Evolutionary conservation across 202 grass and related monocot species (phyloP), one percentile per base, ranked within the genome.

Genomic region (Brachypodium distachyon): DNA sequence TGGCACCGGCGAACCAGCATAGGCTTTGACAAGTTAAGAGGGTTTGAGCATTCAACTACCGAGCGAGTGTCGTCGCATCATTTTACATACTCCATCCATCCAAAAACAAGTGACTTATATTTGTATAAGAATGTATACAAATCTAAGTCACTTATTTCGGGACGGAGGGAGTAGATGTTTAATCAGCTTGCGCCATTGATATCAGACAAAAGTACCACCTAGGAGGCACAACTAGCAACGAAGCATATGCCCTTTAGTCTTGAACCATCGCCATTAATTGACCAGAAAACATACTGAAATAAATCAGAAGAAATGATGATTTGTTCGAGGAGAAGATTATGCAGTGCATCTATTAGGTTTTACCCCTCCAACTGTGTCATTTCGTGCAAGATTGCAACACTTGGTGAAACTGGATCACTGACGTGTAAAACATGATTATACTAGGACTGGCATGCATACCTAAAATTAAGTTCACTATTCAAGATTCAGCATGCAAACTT

Each of bases 401-500:
- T 55, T 73, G 49, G 48, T 58, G 49, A 57, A 73, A 62, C 32
- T 31, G 48, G 31, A 48, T 5, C 18, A 32, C 22, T 59, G 16
- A 17, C 41, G 11, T 19, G 16, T 40, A 25, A 58, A 58, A 32
- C 18, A 66, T 38, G 16, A 41, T 25, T 77, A 50, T 26, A 74
- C 34, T 39, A 26, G 12, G 38, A 36, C 6, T 7, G 31, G 41
- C 25, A 1, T 69, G 43, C 26, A 21, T 52, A 55, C 77, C 58
- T 46, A 43, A 42, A 28, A n/a, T n/a, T n/a, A n/a, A 56, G 14
- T 29, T 9, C 42, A n/a, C 48, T 16, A 7, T 42, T 67, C n/a
- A 42, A 41, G 65, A 17, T 32, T 87, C 57, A 84, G 51, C 34
- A 70, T 72, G 80, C 63, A 55, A 41, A 53, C 19, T 87, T 76